Percentiles rank a stretch among this genome's conserved stretches.
Conservation (phyloP, 1,284 basidiomycete genomes). For the Spongiforma sp. region DNA sequence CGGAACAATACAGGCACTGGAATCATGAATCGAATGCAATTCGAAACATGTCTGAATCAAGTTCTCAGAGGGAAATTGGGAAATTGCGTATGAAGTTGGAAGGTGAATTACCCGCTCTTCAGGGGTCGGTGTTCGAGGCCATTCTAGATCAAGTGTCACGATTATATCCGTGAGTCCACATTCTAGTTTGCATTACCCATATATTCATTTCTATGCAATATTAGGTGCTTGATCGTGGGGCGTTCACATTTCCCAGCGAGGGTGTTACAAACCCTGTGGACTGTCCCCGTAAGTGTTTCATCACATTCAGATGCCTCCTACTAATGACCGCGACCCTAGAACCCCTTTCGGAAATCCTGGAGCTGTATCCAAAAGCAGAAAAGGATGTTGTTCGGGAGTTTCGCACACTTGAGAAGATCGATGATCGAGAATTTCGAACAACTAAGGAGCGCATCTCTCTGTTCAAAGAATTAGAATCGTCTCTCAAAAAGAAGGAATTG, state of each 20-base stretch:
- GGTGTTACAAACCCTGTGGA: not conserved
- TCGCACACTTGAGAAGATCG: not conserved
- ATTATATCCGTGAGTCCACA: constrained; percentile 33
- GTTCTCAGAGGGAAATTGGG: not conserved
- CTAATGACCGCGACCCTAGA: too few relatives aligned
- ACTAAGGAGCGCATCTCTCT: constrained; percentile 32
- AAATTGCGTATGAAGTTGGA: constrained; percentile 1
- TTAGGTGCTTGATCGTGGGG: constrained; percentile 22
- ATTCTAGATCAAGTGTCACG: constrained; percentile 24
- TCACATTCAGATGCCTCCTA: not conserved
- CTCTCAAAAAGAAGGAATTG: not conserved
- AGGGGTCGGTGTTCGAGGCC: constrained; percentile 27
- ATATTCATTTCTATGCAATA: not conserved
- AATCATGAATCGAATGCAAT: constrained; percentile 12
- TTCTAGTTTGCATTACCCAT: not conserved
- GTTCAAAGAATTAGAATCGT: constrained; percentile 18
- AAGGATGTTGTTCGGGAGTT: constrained; percentile 10
- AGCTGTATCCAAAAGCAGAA: constrained; percentile 23
- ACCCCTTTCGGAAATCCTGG: constrained; percentile 12
- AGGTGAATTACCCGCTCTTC: constrained; percentile 6
- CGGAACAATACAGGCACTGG: constrained; percentile 28
- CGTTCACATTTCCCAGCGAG: constrained; percentile 9
- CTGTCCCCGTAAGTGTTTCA: constrained; percentile 15
- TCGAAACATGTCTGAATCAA: not conserved
- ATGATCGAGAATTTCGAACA: constrained; percentile 10